Evolutionary conservation across 1,139 yeast species (phyloP).

Genomic region (Suhomyces bolitotheri): DNA sequence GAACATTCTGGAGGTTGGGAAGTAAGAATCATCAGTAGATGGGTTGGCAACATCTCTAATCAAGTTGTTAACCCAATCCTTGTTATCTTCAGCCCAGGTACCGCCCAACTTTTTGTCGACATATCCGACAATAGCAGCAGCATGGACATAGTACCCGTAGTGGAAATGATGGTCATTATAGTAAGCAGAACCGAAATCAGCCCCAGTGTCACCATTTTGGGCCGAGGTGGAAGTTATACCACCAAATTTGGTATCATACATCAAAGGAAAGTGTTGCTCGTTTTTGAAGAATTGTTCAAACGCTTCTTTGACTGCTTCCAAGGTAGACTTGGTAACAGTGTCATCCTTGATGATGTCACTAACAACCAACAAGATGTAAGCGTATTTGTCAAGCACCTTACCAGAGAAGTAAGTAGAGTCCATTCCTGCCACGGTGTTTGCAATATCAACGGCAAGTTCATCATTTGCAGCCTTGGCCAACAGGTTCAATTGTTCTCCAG

Average conservation of each 20-base stretch:
- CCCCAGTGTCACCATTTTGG: conserved; percentile 43
- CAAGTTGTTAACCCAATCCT: conserved; percentile 64
- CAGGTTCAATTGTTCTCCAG: conserved; percentile 50
- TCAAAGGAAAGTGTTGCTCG: conserved; percentile 56
- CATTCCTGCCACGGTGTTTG: conserved; percentile 46
- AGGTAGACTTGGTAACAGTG: conserved; percentile 47
- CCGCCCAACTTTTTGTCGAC: conserved; percentile 63
- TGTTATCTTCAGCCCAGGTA: conserved; percentile 64
- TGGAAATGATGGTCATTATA: conserved; percentile 83
- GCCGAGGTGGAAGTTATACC: conserved; percentile 70
- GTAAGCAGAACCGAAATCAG: conserved; percentile 59
- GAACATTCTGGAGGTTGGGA: conserved; percentile 77
- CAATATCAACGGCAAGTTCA: conserved; percentile 61
- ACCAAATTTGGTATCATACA: conserved; percentile 66
- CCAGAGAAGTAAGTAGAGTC: conserved; percentile 67
- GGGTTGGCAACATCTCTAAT: conserved; percentile 82
- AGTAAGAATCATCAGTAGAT: conserved; percentile 54
- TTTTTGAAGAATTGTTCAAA: conserved; percentile 51
- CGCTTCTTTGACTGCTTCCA: conserved; percentile 53
- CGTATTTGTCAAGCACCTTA: conserved; percentile 73
- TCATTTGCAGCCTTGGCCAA: conserved; percentile 56
- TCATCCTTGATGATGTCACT: conserved; percentile 60
- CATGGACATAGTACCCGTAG: conserved; percentile 74
- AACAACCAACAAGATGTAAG: conserved; percentile 65
- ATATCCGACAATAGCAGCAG: conserved; percentile 73